These are phyloP conservation scores for Candida endomychidarum DNA, from an alignment of 805 yeast genomes.

Conservation along the genomic window DNA sequence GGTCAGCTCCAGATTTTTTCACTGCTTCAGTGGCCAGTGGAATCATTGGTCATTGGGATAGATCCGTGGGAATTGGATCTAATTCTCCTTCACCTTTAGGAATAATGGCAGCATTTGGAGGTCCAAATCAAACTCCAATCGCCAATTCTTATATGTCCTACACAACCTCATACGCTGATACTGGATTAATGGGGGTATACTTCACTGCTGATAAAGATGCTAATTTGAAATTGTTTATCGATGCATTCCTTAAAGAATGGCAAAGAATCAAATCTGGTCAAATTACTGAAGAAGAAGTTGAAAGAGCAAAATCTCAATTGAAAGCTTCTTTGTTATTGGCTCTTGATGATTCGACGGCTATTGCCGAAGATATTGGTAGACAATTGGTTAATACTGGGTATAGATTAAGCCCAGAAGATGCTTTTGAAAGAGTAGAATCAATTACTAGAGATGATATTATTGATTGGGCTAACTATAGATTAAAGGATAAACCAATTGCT, in stretches of 20 bases:
- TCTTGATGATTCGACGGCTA: constrained; percentile 91
- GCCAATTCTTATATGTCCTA: constrained; percentile 97
- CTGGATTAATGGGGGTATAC: constrained; percentile 97
- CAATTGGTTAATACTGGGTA: constrained; percentile 93
- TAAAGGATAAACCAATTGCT: constrained; percentile 77
- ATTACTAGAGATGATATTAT: constrained; percentile 79
- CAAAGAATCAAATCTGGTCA: constrained; percentile 75
- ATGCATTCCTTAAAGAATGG: constrained; percentile 86
- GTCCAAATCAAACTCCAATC: constrained; percentile 58
- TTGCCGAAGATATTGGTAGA: constrained; percentile 97
- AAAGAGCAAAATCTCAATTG: constrained; percentile 89
- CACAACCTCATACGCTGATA: constrained; percentile 94
- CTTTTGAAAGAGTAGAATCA: constrained; percentile 70
- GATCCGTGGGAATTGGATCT: constrained; percentile 81
- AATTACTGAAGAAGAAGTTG: constrained; percentile 81
- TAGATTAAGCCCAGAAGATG: constrained; percentile 70
- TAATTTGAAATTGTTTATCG: constrained; percentile 63
- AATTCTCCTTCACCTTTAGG: constrained; percentile 86
- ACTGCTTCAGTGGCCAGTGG: constrained; percentile 96
- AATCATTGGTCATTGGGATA: constrained; percentile 95
- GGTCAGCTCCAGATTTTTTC: constrained; percentile 95
- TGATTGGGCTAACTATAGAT: constrained; percentile 82
- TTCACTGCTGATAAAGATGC: constrained; percentile 77
- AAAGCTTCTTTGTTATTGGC: constrained; percentile 89
- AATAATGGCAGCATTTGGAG: constrained; percentile 57